Conservation (phyloP, 2,329 filamentous ascomycete genomes). For the Myriangium duriaei region DNA sequence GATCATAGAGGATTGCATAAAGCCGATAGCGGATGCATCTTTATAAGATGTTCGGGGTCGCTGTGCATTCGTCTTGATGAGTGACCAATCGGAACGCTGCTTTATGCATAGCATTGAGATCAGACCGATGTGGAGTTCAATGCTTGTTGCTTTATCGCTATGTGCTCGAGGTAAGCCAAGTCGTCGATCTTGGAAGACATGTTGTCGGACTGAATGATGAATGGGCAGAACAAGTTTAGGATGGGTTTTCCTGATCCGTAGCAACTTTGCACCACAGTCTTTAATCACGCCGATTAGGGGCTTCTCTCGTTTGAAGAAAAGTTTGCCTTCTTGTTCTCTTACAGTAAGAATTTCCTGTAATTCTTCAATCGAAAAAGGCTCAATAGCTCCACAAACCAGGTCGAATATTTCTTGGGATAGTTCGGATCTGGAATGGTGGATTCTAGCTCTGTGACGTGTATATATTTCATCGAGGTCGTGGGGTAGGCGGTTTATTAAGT, state of each 20-base stretch:
- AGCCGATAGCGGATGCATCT: background rate
- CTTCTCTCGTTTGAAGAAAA: background rate
- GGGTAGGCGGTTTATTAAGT: background rate
- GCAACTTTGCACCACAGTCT: slow-evolving; percentile 5
- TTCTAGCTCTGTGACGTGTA: background rate
- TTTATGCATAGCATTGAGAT: background rate
- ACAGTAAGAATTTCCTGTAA: slow-evolving; percentile 2
- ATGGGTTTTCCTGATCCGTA: background rate
- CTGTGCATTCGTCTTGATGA: background rate
- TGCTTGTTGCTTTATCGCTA: too few relatives aligned
- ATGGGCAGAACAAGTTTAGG: slow-evolving; percentile 2
- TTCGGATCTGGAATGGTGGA: background rate
- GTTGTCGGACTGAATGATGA: too few relatives aligned
- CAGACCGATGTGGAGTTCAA: background rate
- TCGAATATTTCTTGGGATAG: background rate
- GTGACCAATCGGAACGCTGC: background rate
- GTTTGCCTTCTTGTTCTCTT: background rate
- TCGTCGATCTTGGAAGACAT: too few relatives aligned
- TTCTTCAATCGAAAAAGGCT: slow-evolving; percentile 4
- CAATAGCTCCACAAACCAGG: slow-evolving; percentile 1
- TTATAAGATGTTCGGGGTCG: background rate
- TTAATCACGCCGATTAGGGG: background rate
- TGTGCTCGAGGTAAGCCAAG: too few relatives aligned
- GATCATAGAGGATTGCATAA: background rate
- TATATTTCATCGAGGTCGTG: slow-evolving; percentile 6